A percentile compares a stretch with the other conserved stretches of the same genome.
Evolutionary conservation across 805 yeast species (phyloP).

Genomic region (Blastobotrys muscicola): DNA sequence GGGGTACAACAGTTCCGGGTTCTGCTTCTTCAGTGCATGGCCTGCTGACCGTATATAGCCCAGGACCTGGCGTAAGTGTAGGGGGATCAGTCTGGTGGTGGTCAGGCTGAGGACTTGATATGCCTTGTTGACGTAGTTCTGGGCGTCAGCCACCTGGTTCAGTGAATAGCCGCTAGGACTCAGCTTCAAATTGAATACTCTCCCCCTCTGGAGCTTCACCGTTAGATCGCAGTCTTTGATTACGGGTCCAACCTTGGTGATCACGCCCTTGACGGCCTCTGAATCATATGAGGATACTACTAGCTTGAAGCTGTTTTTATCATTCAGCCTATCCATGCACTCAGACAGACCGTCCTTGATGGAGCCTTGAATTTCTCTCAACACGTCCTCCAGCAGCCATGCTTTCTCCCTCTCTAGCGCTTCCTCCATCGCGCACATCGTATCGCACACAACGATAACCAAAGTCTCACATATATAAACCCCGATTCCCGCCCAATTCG

Average conservation of each 20-base stretch:
- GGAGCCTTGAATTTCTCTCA: slow-evolving; percentile 7
- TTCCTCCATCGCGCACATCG: neutral
- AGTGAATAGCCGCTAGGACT: slow-evolving; percentile 23
- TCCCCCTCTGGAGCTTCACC: slow-evolving; percentile 10
- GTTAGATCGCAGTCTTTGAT: slow-evolving; percentile 11
- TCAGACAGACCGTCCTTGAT: slow-evolving; percentile 13
- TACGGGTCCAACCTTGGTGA: slow-evolving; percentile 12
- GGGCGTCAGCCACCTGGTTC: slow-evolving; percentile 14
- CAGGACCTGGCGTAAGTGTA: slow-evolving; percentile 1
- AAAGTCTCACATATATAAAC: no score
- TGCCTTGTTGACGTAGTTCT: slow-evolving; percentile 4
- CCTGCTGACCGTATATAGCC: slow-evolving; percentile 4
- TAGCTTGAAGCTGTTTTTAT: slow-evolving; percentile 13
- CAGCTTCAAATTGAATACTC: slow-evolving; percentile 8
- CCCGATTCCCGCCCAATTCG: no score
- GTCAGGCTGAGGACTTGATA: neutral
- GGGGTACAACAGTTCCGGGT: slow-evolving; percentile 8
- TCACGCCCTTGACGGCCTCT: slow-evolving; percentile 18
- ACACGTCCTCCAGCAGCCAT: slow-evolving; percentile 15
- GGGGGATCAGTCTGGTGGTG: neutral
- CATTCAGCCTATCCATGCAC: slow-evolving; percentile 12
- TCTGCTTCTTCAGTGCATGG: slow-evolving; percentile 7
- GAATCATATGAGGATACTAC: slow-evolving; percentile 16
- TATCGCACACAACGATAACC: no score
- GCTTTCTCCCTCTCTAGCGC: slow-evolving; percentile 9